These are phyloP conservation scores for Inga laurina DNA, from an alignment of 306 rosid genomes.

Conservation along the genomic window DNA sequence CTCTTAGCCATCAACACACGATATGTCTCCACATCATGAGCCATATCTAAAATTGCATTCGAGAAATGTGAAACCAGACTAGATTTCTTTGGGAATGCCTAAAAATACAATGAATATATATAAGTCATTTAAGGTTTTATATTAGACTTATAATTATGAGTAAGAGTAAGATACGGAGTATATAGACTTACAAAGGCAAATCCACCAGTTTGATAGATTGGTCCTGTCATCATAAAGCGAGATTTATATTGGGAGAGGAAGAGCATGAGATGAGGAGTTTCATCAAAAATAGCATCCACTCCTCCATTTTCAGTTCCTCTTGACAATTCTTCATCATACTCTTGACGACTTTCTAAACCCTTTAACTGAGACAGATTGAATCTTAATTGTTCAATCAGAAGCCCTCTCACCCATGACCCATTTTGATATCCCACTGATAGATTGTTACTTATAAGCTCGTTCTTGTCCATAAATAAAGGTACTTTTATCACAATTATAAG, in stretches of 20 bases:
- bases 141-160: too few species aligned
- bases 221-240: too few species aligned
- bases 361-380: background rate
- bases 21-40: too few species aligned
- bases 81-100: too few species aligned
- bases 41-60: too few species aligned
- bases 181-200: background rate
- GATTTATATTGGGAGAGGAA: conserved; percentile 24
- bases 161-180: too few species aligned
- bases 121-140: too few species aligned
- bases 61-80: too few species aligned
- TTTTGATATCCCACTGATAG: background rate
- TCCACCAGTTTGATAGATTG: too few species aligned
- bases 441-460: conserved; percentile 6
- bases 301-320: background rate
- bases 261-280: background rate
- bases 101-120: too few species aligned
- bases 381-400: background rate
- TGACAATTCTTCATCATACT: background rate
- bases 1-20: too few species aligned
- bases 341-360: background rate
- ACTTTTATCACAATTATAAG: too few species aligned
- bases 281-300: background rate
- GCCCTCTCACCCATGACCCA: background rate
- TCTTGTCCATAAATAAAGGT: conserved; percentile 23